Percentiles rank a stretch among this genome's conserved stretches.
Conservation (phyloP, 169 alveolate species). For the Miamiensis avidus region DNA sequence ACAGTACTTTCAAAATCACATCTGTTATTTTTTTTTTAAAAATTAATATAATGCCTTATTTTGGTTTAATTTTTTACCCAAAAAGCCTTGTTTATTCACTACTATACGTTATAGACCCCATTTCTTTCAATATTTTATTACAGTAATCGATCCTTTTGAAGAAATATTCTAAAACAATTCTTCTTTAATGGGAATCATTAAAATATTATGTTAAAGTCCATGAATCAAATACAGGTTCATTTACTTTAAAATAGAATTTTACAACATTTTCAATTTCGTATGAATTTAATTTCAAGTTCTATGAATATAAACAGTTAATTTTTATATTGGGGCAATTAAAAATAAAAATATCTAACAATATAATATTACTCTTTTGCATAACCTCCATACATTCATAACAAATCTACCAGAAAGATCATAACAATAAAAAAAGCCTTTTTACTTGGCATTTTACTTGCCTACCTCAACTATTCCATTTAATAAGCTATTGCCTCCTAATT, state of each 20-base stretch:
- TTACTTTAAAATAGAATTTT: conserved; percentile 54
- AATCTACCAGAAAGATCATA: conserved; percentile 54
- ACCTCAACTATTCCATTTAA: conserved; percentile 26
- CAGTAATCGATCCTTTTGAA: conserved; percentile 28
- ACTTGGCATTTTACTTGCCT: conserved; percentile 1
- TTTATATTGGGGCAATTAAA: too few relatives aligned
- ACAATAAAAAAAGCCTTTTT: neutral
- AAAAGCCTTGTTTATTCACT: conserved; percentile 75
- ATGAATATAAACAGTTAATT: too few relatives aligned
- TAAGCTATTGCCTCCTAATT: neutral
- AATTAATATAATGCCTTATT: neutral
- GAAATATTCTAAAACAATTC: conserved; percentile 28
- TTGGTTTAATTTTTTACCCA: conserved; percentile 36
- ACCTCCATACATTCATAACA: conserved; percentile 59
- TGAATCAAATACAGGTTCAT: conserved; percentile 65
- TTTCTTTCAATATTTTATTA: conserved; percentile 54
- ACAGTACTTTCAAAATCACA: conserved; percentile 65
- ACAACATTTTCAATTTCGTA: conserved; percentile 70
- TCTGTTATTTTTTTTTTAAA: conserved; percentile 8
- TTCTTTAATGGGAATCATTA: conserved; percentile 12
- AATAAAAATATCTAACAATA: too few relatives aligned
- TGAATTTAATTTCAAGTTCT: conserved; percentile 62
- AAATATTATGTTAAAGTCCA: conserved; percentile 52
- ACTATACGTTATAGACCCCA: conserved; percentile 64
- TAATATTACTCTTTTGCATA: conserved; percentile 1